phyloP scores from a whole-genome alignment of 2,329 filamentous ascomycete species.

The Cadophora gregata region DNA sequence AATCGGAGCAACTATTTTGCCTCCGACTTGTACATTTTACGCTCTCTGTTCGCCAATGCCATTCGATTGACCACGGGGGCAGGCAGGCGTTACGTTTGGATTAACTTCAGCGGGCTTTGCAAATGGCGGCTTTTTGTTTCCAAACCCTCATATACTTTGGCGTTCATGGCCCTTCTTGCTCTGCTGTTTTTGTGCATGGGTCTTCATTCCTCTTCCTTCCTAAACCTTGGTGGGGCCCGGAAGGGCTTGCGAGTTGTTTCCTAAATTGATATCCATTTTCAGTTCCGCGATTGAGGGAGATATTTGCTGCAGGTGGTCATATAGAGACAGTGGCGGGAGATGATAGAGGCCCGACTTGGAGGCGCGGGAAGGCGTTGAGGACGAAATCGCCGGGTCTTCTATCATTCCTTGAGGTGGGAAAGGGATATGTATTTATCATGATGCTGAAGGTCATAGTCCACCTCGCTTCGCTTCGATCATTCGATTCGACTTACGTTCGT shows the following conservation, averaged over 20 bases:
- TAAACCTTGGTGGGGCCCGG: conserved; percentile 1
- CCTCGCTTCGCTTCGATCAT: conserved; percentile 2
- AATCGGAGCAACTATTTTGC: conserved; percentile 4
- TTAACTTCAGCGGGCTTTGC: conserved; percentile 24
- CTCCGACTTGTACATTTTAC: conserved; percentile 28
- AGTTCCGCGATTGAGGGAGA: conserved; percentile 9
- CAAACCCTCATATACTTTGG: conserved; percentile 16
- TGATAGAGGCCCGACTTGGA: not conserved
- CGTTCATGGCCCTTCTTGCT: conserved; percentile 23
- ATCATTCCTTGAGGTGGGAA: not conserved
- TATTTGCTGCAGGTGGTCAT: not conserved
- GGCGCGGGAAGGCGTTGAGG: not conserved
- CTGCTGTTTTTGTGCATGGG: conserved; percentile 3
- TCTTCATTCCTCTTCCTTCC: conserved; percentile 15
- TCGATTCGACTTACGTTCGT: conserved; percentile 32
- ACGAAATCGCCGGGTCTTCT: not conserved
- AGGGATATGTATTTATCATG: conserved; percentile 16
- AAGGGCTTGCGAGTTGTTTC: conserved; percentile 15
- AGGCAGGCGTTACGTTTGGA: conserved; percentile 33
- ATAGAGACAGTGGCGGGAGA: conserved; percentile 3
- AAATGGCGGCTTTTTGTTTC: conserved; percentile 10
- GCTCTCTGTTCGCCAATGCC: not conserved
- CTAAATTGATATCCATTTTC: conserved; percentile 35
- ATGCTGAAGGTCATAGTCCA: not conserved
- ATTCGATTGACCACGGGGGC: not conserved